Evolutionary conservation across 225 moss, liverwort and hornwort genomes (phyloP), one percentile per base, ranked within the genome.

Genomic region (Pleurozium schreberi): DNA sequence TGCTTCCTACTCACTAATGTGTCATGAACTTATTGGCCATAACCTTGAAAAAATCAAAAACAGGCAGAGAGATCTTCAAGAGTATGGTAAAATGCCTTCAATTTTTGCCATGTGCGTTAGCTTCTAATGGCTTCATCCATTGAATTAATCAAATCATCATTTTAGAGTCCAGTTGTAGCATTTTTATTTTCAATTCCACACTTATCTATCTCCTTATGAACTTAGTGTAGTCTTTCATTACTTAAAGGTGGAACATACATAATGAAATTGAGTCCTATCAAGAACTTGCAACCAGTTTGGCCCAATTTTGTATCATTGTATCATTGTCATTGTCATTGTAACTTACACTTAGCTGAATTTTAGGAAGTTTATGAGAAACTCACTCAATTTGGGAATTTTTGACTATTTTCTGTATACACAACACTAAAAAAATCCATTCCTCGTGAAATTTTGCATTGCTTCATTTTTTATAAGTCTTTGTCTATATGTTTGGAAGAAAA

Each of bases 351-450:
- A n/a, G 4, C 22, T 22, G 6, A n/a, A n/a, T 13, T 23, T 23
- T 40, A 13, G 4, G 6, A 69, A 40, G 69, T 40, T 69, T 69
- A 42, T 26, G 8, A 42, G 21, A 18, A 11, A 26, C 26, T 70
- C 8, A 22, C 14, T 42, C 0, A 6, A 15, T 28, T 45, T 73
- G 1, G 17, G 1, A 0, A 1, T 43, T 11, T n/a, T n/a, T 12
- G 1, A 22, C 22, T n/a, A 21, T 38, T 67, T n/a, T n/a, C 22
- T 67, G 22, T 38, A 22, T 34, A 12, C 2, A 68, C 0, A 28
- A 17, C 0, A 28, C 9, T 14, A 9, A 43, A 9, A 43, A 27
- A 15, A 26, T 4, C 3, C 15, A 71, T 9, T 27, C 38, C 0
- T 71, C 27, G 27, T 43, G 5, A 71, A 42, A 43, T 8, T 9